These are phyloP conservation scores for Epichloe sibirici DNA, from an alignment of 2,329 filamentous ascomycete species.

Conservation along the genomic window DNA sequence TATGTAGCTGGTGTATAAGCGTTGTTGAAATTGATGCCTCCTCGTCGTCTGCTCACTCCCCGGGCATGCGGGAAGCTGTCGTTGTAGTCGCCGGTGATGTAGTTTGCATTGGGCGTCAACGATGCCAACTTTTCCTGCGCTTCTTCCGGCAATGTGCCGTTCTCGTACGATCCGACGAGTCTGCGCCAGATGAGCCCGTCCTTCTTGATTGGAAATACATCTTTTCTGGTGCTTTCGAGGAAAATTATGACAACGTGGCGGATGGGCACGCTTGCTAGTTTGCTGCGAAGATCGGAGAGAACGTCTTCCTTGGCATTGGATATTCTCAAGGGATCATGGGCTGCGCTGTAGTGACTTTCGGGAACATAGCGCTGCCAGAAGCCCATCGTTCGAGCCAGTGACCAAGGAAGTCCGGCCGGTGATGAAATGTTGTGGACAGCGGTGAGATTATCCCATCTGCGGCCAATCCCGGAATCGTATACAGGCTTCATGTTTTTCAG, in stretches of 20 bases:
- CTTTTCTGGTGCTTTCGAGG: conserved; percentile 32
- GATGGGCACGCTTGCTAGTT: conserved; percentile 21
- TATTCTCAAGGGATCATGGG: conserved; percentile 27
- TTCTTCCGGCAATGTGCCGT: conserved; percentile 20
- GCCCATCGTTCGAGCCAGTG: conserved; percentile 9
- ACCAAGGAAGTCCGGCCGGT: conserved; percentile 16
- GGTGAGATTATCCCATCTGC: conserved; percentile 17
- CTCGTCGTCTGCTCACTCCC: conserved; percentile 12
- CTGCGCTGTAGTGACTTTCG: conserved; percentile 19
- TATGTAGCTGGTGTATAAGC: conserved; percentile 30
- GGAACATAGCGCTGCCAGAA: conserved; percentile 18
- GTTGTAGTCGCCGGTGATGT: conserved; percentile 23
- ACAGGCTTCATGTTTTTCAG: conserved; percentile 14
- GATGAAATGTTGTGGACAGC: conserved; percentile 13
- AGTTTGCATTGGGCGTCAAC: conserved; percentile 21
- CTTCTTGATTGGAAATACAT: conserved; percentile 32
- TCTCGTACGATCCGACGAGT: conserved; percentile 19
- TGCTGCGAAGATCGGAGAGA: conserved; percentile 14
- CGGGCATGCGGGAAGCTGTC: conserved; percentile 19
- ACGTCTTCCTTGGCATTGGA: conserved; percentile 25
- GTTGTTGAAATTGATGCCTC: conserved; percentile 28
- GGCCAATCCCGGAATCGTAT: conserved; percentile 11
- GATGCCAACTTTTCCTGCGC: conserved; percentile 16
- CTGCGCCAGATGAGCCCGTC: conserved; percentile 25
- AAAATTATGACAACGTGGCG: conserved; percentile 31